Percentiles rank a stretch among this genome's conserved stretches.
phyloP scores from a whole-genome alignment of 345 rosid species.

The Laguncularia racemosa region DNA sequence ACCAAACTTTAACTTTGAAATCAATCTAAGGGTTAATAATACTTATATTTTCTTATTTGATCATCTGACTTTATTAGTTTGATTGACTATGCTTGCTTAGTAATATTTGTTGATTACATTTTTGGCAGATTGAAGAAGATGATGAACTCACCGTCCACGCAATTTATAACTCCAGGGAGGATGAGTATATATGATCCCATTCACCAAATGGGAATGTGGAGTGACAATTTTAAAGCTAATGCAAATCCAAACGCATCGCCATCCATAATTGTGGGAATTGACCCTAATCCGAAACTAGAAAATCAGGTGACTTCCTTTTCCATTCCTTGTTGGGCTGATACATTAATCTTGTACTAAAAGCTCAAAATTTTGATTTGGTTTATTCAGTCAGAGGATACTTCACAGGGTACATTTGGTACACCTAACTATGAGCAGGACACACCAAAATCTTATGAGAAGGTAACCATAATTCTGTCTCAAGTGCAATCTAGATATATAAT shows the following conservation, averaged over 20 bases:
- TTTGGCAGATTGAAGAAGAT: constrained; percentile 14
- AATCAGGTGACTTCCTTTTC: constrained; percentile 42
- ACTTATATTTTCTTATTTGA: not conserved
- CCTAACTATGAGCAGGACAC: constrained; percentile 76
- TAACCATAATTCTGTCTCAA: not conserved
- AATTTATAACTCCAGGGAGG: constrained; percentile 64
- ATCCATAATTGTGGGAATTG: constrained; percentile 41
- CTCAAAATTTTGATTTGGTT: constrained; percentile 8
- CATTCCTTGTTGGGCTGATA: not conserved
- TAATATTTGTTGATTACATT: not conserved
- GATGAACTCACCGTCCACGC: constrained; percentile 75
- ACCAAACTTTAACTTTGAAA: too few species aligned
- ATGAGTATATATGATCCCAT: constrained; percentile 67
- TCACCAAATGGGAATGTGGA: constrained; percentile 80
- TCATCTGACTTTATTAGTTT: not conserved
- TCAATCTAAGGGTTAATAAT: too few species aligned
- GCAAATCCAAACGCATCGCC: constrained; percentile 36
- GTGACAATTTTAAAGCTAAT: constrained; percentile 51
- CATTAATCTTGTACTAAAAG: not conserved
- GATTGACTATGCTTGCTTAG: constrained; percentile 1
- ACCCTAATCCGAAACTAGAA: constrained; percentile 35
- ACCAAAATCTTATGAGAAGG: constrained; percentile 70
- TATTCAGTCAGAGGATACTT: constrained; percentile 81
- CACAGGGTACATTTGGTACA: constrained; percentile 49
- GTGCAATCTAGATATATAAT: not conserved